A percentile compares a stretch with the other conserved stretches of the same genome.
These are phyloP conservation scores for Stephania yunnanensis DNA, from an alignment of 164 flowering plant genomes.

Conservation along the genomic window DNA sequence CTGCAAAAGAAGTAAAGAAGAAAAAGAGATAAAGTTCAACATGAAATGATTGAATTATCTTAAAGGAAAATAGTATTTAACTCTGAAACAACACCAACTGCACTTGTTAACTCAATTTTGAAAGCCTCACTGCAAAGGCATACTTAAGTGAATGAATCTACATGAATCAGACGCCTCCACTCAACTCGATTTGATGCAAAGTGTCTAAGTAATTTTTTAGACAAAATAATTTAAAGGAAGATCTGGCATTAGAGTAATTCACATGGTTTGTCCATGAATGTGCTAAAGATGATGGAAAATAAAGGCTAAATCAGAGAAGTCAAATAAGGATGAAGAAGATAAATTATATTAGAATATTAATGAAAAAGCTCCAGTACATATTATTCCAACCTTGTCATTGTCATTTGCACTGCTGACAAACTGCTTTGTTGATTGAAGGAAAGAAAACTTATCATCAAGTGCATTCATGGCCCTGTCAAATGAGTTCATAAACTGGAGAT, in stretches of 20 bases:
- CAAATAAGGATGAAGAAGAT: not conserved
- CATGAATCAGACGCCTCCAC: no score
- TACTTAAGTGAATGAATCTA: no score
- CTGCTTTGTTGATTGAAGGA: constrained; percentile 77
- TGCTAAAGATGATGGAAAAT: not conserved
- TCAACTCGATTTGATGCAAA: no score
- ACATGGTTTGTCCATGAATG: not conserved
- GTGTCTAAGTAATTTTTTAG: not conserved
- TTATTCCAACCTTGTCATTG: constrained; percentile 61
- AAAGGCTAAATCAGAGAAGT: not conserved
- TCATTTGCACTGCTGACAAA: constrained; percentile 78
- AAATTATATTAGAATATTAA: not conserved
- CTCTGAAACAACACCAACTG: not conserved
- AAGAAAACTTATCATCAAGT: constrained; percentile 72
- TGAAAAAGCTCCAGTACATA: not conserved
- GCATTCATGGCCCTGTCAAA: constrained; percentile 85
- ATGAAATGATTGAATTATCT: not conserved
- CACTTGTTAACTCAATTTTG: not conserved
- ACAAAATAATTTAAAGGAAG: not conserved
- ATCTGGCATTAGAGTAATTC: not conserved
- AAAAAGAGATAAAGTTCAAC: not conserved
- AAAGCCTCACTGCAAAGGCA: not conserved
- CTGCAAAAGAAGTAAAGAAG: constrained; percentile 27
- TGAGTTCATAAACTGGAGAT: constrained; percentile 83
- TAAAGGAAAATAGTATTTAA: not conserved